Evolutionary conservation across 2,329 filamentous ascomycete species (phyloP).

Genomic region (Mycosphaerella sp.): DNA sequence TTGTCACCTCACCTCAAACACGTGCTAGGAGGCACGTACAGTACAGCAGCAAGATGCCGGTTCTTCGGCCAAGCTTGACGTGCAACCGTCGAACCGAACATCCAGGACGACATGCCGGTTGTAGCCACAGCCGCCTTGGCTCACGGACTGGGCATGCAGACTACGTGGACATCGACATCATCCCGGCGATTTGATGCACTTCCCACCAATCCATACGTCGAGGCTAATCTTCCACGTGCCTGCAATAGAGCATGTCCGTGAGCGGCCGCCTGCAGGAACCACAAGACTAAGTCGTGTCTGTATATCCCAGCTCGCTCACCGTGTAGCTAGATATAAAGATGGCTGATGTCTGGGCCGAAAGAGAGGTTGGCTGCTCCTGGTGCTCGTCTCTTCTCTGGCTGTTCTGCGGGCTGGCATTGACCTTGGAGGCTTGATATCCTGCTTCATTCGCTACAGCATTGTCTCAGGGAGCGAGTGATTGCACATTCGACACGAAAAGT

Average conservation of each 20-base stretch:
- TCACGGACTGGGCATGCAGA: not conserved
- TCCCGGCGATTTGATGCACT: not conserved
- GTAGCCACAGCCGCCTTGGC: not conserved
- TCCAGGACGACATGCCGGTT: not conserved
- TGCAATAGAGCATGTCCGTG: not conserved
- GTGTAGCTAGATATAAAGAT: not conserved
- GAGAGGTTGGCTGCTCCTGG: not conserved
- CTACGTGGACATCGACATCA: not conserved
- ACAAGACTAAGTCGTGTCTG: too few relatives aligned
- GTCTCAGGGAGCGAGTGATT: not conserved
- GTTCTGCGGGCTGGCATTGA: not conserved
- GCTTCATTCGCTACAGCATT: not conserved
- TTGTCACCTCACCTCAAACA: too few relatives aligned
- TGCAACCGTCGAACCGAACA: too few relatives aligned
- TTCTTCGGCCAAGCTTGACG: not conserved
- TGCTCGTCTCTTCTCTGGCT: not conserved
- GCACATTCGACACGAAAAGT: not conserved
- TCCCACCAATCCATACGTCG: not conserved
- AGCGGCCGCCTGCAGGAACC: not conserved
- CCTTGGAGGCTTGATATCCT: not conserved
- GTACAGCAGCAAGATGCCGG: not conserved
- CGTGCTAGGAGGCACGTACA: not conserved
- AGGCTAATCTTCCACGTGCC: slow-evolving; percentile 3
- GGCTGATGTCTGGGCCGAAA: not conserved
- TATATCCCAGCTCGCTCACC: too few relatives aligned